A percentile compares a stretch with the other conserved stretches of the same genome.
These are phyloP conservation scores for Hypoxylon sp. DNA, from an alignment of 2,329 filamentous ascomycete genomes.

Conservation along the genomic window DNA sequence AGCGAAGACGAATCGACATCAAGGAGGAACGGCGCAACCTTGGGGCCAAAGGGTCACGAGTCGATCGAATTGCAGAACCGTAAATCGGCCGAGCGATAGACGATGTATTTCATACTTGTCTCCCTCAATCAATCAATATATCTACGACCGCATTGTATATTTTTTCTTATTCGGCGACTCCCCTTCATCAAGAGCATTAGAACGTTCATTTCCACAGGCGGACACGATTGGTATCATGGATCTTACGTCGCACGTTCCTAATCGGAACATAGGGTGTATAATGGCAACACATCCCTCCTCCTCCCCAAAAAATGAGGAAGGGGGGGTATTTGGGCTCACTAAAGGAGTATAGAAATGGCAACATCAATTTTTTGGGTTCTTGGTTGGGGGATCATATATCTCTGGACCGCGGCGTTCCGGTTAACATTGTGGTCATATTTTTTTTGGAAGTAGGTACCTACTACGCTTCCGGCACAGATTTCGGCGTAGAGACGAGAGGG, in stretches of 20 bases:
- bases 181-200: constrained; percentile 38
- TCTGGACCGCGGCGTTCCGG: constrained; percentile 38
- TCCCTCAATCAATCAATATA: constrained; percentile 22
- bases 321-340: constrained; percentile 24
- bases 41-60: constrained; percentile 57
- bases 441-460: constrained; percentile 11
- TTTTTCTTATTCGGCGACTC: constrained; percentile 42
- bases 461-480: constrained; percentile 22
- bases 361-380: constrained; percentile 31
- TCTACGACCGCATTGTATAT: constrained; percentile 53
- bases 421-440: constrained; percentile 14
- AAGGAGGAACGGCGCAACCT: constrained; percentile 59
- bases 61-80: constrained; percentile 67
- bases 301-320: constrained; percentile 14
- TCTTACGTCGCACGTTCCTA: constrained; percentile 45
- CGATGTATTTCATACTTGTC: constrained; percentile 10
- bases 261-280: constrained; percentile 40
- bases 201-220: constrained; percentile 44
- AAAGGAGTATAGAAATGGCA: constrained; percentile 44
- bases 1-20: constrained; percentile 72
- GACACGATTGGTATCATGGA: constrained; percentile 49
- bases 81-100: constrained; percentile 53
- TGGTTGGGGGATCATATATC: constrained; percentile 26
- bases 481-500: constrained; percentile 25
- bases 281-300: constrained; percentile 27